Base-by-base conservation (phyloP, 2,329 filamentous ascomycete genomes). In the Penicillium sp. region DNA sequence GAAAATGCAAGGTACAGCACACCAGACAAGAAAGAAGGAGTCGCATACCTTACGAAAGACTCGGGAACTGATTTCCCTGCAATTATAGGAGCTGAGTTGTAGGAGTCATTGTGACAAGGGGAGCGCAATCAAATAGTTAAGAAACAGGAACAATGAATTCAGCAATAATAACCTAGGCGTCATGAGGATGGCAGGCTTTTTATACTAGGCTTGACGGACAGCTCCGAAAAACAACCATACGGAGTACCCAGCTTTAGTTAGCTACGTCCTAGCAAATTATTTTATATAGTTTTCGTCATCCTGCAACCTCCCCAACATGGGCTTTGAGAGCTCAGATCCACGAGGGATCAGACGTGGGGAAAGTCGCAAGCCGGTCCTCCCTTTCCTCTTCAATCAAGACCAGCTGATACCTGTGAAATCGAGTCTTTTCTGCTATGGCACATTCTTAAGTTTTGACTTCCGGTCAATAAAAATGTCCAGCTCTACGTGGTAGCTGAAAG, bases 331-430 rank as follows among this genome's bases (percentile, higher is more conserved):
- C 45, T 41, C 30, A 49, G 45, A 56, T 49, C 9, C 30, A 21
- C 29, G 11, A 19, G 26, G 13, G 52, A 31, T 46, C 45, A 49
- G 11, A 56, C 45, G 54, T 49, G 54, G 54, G 54, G 54, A 41
- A 49, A 23, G 8, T 31, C 6, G 17, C 30, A 54, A 15, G 35
- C 26, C 21, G 9, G 23, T 31, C 48, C 48, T 17, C 29, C 47
- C 19, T 29, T 29, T 29, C 47, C 29, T n/a, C 23, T 17, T 50
- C 48, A 19, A n/a, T 11, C 45, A 41, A 13, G 13, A 41, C 15
- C 35, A 41, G 35, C 35, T 41, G 35, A 41, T 41, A 5, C 35
- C 35, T 41, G 13, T 41, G 11, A 41, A 41, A 41, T 17, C 46
- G 46, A 13, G 5, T 48, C 46, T 48, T 48, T 41, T 48, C 46